Evolutionary conservation across 116 monocot genomes (phyloP).

Genomic region (Iris pallida): DNA sequence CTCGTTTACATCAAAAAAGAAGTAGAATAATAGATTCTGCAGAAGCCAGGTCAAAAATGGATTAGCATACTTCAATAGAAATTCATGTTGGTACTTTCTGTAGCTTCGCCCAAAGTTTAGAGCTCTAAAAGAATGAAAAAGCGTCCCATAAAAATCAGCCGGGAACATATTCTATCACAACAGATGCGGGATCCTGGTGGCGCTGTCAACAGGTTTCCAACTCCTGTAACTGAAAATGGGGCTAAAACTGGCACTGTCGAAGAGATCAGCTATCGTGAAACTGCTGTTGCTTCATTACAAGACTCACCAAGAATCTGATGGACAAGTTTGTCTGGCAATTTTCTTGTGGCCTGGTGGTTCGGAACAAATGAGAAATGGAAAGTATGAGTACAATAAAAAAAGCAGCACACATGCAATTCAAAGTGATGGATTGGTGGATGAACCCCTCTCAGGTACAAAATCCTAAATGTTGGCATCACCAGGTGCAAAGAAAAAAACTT

Average conservation of each 20-base stretch:
- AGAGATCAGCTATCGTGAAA: constrained; percentile 4
- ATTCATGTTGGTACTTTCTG: not conserved
- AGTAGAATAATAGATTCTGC: no score
- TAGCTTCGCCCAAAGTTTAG: not conserved
- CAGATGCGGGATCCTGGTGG: no score
- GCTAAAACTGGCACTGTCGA: not conserved
- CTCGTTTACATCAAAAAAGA: no score
- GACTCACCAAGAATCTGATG: constrained; percentile 34
- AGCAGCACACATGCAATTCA: no score
- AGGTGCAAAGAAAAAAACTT: no score
- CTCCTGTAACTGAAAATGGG: not conserved
- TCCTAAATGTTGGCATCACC: no score
- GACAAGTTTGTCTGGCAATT: constrained; percentile 69
- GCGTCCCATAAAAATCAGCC: no score
- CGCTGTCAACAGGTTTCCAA: no score
- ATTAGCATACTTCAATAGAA: not conserved
- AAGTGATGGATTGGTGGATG: no score
- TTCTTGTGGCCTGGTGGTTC: constrained; percentile 50
- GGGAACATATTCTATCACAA: no score
- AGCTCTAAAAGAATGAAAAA: not conserved
- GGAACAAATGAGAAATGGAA: not conserved
- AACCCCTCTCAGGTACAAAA: no score
- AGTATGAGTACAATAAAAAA: no score
- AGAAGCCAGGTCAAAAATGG: not conserved
- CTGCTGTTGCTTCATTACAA: not conserved